Evolutionary conservation across 1,284 basidiomycete genomes (phyloP), one percentile per base, ranked within the genome.

Genomic region (Testicularia cyperi): DNA sequence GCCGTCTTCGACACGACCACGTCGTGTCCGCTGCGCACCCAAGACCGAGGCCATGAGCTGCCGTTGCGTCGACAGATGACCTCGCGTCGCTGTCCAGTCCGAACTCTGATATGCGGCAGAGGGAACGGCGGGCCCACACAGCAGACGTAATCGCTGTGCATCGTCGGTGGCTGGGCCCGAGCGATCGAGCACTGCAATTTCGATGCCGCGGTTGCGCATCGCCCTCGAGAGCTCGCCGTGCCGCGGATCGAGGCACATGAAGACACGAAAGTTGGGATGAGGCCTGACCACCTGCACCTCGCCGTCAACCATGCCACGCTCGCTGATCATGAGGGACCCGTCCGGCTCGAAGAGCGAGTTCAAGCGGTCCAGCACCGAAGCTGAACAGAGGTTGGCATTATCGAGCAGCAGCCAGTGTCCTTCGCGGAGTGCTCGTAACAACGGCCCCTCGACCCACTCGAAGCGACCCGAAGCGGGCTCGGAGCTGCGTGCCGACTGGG

Each of bases 181-280:
- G 23, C 46, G 40, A 6, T 52, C 47, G 25, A 65, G 34, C 19
- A 74, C 38, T 3, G 38, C 83, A 26, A 98, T 83, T 77, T 99
- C 95, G 30, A 97, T 82, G 25, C 94, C 95, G 62, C 95, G 86
- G 77, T 99, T 99, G 29, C 95, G 85, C 95, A 99, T 99, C 1
- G 95, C 95, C 27, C 95, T 83, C 6, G 94, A 97, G 9, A 99
- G 81, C 78, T 99, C 95, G 36, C 95, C 96, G 62, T 88, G 83
- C 52, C 86, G 84, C 16, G 91, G 87, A 72, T 99, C 90, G 46
- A 95, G 85, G 5, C 86, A 85, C 91, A 99, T 95, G 78, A 98
- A 88, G 8, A 99, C 80, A 24, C 92, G 83, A 80, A 99, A 99
- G 67, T 87, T 80, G 1, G 87, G 83, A 77, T 98, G 92, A 1